Conservation (phyloP, 2,329 filamentous ascomycete genomes). For the Pseudogymnoascus sp. region DNA sequence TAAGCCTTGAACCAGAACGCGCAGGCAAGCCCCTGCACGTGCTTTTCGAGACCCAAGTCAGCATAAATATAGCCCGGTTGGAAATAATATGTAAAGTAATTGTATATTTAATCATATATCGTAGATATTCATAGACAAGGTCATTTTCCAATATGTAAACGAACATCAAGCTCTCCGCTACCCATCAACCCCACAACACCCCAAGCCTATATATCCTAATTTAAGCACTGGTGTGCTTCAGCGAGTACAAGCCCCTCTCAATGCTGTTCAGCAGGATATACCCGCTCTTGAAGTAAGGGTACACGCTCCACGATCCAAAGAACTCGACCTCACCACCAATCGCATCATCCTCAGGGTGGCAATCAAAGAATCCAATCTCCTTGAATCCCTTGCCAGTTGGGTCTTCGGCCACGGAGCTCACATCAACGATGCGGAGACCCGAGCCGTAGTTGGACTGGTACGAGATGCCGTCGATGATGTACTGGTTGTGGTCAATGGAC, state of each 20-base stretch:
- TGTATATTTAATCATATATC: slow-evolving; percentile 4
- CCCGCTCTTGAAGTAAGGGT: slow-evolving; percentile 32
- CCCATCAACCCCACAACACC: neutral
- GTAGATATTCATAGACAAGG: neutral
- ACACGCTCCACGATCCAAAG: slow-evolving; percentile 36
- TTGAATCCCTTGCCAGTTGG: slow-evolving; percentile 30
- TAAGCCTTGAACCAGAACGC: no score
- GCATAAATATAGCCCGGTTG: neutral
- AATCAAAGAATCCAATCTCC: slow-evolving; percentile 35
- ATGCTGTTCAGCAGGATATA: slow-evolving; percentile 32
- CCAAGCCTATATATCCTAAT: neutral
- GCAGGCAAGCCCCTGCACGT: no score
- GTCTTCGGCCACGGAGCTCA: slow-evolving; percentile 31
- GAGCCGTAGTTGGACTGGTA: slow-evolving; percentile 44
- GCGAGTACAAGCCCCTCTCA: slow-evolving; percentile 35
- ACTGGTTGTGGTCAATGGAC: slow-evolving; percentile 41
- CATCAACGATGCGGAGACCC: slow-evolving; percentile 32
- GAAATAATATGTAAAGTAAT: slow-evolving; percentile 1
- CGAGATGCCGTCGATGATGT: slow-evolving; percentile 33
- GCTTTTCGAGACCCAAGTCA: slow-evolving; percentile 21
- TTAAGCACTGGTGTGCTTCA: slow-evolving; percentile 22
- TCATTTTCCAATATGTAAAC: neutral
- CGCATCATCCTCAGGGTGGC: slow-evolving; percentile 23
- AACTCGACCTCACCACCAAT: slow-evolving; percentile 33
- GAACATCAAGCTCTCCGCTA: neutral